Evolutionary conservation across 2,329 filamentous ascomycete species (phyloP), one percentile per base, ranked within the genome.

Genomic region (Penicillium crustosum): DNA sequence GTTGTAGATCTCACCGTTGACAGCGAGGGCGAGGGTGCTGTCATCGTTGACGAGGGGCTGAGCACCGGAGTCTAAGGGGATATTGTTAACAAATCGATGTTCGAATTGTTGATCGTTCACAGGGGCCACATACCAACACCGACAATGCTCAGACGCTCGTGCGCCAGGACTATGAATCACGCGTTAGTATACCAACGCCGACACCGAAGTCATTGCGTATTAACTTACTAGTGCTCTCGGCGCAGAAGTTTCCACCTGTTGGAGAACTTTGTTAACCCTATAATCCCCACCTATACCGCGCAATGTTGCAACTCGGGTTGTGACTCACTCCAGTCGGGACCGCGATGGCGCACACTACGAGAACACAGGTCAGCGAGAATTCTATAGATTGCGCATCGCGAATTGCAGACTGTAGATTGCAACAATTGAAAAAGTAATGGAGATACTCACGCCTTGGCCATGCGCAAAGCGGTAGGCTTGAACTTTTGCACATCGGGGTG

Each of bases 1-100:
- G 87, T 99, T 99, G 85, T 99, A 99, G 76, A 99, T 99, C 77
- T 99, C 94, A 79, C 94, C 94, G 78, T 99, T 99, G 86, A 97
- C 94, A 65, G 94, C 93, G 61, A 99, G 86, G 64, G 93, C 88
- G 70, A 99, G 88, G 69, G 83, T 89, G 65, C 87, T 89, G 75
- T 97, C 93, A 67, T 91, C 87, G 82, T 92, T 97, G 82, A 93
- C 89, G 66, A 99, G 83, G 64, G 94, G 94, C 80, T 99, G 94
- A 52, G 94, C 93, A 75, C 94, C 94, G 71, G 90, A 93, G 76
- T 97, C 93, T 93, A 75, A 44, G 45, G 59, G 53, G 19, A 36
- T 9, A 13, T 25, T 50, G 44, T 70, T 53, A 69, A 59, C 39
- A 54, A 50, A 49, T 38, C 9, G 19, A 44, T 45, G 51, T 39